Conservation (phyloP, 2,329 filamentous ascomycete genomes). For the Arthrinium phaeospermum region DNA sequence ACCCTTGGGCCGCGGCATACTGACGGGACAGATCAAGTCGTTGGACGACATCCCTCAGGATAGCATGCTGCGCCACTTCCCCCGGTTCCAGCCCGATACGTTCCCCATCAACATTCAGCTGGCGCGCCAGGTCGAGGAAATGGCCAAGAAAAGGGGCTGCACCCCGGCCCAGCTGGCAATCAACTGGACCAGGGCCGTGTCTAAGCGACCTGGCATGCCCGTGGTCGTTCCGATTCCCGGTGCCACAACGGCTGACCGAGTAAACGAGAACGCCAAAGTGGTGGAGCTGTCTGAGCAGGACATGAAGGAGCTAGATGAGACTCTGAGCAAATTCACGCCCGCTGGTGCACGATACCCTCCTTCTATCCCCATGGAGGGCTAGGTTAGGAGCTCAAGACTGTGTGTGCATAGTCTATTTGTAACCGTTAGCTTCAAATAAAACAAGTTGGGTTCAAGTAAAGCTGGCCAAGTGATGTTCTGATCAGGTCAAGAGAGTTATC, state of each 20-base stretch:
- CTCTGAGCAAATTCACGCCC: slow-evolving; percentile 54
- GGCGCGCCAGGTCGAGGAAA: slow-evolving; percentile 58
- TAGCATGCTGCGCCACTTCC: slow-evolving; percentile 52
- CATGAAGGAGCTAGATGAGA: slow-evolving; percentile 54
- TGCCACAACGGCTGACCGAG: slow-evolving; percentile 59
- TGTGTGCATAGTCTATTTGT: neutral
- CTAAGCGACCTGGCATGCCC: slow-evolving; percentile 57
- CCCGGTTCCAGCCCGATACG: slow-evolving; percentile 67
- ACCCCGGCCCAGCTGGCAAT: slow-evolving; percentile 70
- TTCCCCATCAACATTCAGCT: slow-evolving; percentile 70
- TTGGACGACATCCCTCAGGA: slow-evolving; percentile 60
- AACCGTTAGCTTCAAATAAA: neutral
- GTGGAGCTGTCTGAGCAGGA: slow-evolving; percentile 58
- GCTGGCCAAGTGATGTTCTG: neutral
- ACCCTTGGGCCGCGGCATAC: slow-evolving; percentile 66
- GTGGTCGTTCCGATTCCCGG: slow-evolving; percentile 71
- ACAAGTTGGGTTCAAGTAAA: neutral
- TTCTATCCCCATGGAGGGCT: neutral
- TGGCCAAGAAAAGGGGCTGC: slow-evolving; percentile 65
- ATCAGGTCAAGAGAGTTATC: slow-evolving; percentile 41
- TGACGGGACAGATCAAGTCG: slow-evolving; percentile 58
- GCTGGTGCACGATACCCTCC: slow-evolving; percentile 55
- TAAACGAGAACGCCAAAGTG: slow-evolving; percentile 64
- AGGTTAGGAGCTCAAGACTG: neutral
- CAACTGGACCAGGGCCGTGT: slow-evolving; percentile 63